These are phyloP conservation scores for Sphenostylis stenocarpa DNA, from an alignment of 306 rosid genomes.

Conservation along the genomic window DNA sequence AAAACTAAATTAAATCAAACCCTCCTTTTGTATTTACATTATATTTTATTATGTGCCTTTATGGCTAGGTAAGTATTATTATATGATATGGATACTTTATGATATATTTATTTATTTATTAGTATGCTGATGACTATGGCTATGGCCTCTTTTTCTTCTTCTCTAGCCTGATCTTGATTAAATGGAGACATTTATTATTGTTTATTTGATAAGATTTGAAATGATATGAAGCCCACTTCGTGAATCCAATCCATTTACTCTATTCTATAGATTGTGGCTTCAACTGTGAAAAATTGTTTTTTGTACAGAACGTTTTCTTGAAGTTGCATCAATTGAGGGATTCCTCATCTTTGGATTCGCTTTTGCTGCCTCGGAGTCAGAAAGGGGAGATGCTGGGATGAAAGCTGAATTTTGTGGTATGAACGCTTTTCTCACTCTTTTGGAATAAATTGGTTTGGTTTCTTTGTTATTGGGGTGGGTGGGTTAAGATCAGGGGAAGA, in stretches of 20 bases:
- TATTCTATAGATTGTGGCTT: not conserved
- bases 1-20: not conserved
- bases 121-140: not conserved
- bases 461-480: conserved; percentile 10
- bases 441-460: conserved; percentile 31
- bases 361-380: conserved; percentile 20
- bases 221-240: conserved; percentile 18
- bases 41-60: conserved; percentile 15
- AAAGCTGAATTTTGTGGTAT: conserved; percentile 44
- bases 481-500: conserved; percentile 16
- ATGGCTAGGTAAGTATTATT: conserved; percentile 9
- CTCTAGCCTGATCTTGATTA: conserved; percentile 21
- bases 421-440: conserved; percentile 34
- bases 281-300: not conserved
- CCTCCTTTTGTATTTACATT: not conserved
- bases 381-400: conserved; percentile 28
- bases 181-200: conserved; percentile 3
- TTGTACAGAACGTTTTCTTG: conserved; percentile 21
- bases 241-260: conserved; percentile 13
- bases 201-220: conserved; percentile 20
- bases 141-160: not conserved
- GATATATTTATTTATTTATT: not conserved
- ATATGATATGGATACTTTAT: conserved; percentile 8
- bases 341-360: conserved; percentile 20
- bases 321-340: conserved; percentile 22